Base-by-base conservation (phyloP, 129 eudicot species). In the Erigeron canadensis region DNA sequence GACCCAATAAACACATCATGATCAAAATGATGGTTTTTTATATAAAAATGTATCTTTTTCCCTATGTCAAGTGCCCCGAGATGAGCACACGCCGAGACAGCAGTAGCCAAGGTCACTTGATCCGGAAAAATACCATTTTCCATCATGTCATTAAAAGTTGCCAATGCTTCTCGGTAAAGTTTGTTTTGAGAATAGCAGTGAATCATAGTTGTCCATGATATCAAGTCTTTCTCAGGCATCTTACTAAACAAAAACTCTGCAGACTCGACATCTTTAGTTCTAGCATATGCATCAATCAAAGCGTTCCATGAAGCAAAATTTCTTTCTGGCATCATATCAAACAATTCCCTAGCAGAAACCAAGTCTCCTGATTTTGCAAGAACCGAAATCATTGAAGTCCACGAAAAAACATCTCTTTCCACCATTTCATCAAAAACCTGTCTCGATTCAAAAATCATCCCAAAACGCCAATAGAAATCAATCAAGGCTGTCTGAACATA, bases 161-260 rank as follows among this genome's bases (percentile, higher is more conserved):
- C 55, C 64, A 89, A 72, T 0, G 91, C 91, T 78, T 84, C 81
- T 23, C 53, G 46, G 76, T 89, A 85, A 5, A 60, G 59, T 63
- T 85, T 85, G 65, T 76, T 81, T 74, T 82, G 89, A 4, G 88
- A 77, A 73, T 92, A 92, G 53, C 85, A 86, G 38, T 73, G 83
- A 40, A 86, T 86, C 96, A 92, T 92, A 38, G 88, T 86, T 7
- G 98, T 92, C 98, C 98, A 92, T 23, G 98, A 83, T 64, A 92
- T 84, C n/a, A 89, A 79, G 70, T 92, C 91, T 77, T 82, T 86
- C 8, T 42, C 13, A 6, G 76, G 79, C 89, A 86, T 86, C 34
- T 57, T 69, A 18, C 39, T 50, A 56, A 92, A 92, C 63, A 89
- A 75, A 34, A 59, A 61, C 81, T 87, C 86, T 10, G 94, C 90